Conservation (phyloP, 1,284 basidiomycete species). For the Paramarasmius palmivorus region DNA sequence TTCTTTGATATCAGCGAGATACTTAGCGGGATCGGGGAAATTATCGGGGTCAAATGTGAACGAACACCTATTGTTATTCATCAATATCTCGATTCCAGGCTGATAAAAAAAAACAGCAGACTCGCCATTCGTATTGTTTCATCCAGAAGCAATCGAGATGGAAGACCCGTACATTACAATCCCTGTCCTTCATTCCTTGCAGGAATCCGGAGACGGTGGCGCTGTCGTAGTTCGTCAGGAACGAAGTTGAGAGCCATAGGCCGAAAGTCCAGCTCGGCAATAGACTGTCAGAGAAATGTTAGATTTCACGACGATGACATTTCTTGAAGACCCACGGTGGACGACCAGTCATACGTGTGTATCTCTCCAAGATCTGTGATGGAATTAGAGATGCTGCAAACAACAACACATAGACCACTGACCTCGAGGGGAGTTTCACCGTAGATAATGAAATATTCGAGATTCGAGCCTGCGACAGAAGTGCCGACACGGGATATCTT, state of each 20-base stretch:
- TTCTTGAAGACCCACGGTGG: constrained; percentile 58
- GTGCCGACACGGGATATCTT: constrained; percentile 61
- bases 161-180: constrained; percentile 74
- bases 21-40: constrained; percentile 72
- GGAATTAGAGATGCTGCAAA: neutral
- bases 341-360: constrained; percentile 65
- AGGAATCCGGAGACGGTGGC: constrained; percentile 70
- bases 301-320: neutral
- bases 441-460: constrained; percentile 74
- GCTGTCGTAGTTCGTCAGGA: constrained; percentile 69
- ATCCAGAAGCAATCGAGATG: constrained; percentile 83
- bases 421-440: constrained; percentile 64
- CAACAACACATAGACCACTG: constrained; percentile 15
- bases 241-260: constrained; percentile 77
- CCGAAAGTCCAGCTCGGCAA: constrained; percentile 75
- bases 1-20: constrained; percentile 65
- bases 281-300: constrained; percentile 35
- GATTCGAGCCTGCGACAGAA: constrained; percentile 60
- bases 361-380: constrained; percentile 55
- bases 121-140: constrained; percentile 74
- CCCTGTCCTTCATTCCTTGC: constrained; percentile 67
- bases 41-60: constrained; percentile 77
- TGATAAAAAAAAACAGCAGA: neutral
- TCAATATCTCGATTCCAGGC: neutral
- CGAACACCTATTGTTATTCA: constrained; percentile 66